Evolutionary conservation across 148 eudicot genomes (phyloP).

Genomic region (Silene uniflora): DNA sequence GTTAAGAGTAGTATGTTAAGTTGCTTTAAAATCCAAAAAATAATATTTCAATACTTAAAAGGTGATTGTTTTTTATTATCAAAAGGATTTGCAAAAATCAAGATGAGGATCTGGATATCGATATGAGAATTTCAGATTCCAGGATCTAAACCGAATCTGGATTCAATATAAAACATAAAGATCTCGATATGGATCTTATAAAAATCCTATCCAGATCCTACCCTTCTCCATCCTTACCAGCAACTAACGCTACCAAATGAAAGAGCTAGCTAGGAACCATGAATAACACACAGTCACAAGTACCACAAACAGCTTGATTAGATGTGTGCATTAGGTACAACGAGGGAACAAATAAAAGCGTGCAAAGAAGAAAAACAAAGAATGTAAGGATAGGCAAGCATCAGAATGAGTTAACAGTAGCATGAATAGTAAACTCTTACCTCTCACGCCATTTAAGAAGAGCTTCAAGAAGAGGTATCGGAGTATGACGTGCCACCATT

Average conservation of each 20-base stretch:
- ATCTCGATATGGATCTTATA: too few species aligned
- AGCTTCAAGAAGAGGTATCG: slow-evolving; percentile 95
- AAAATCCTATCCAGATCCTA: too few species aligned
- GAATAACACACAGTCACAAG: neutral
- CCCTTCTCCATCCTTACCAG: neutral
- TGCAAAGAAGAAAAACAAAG: neutral
- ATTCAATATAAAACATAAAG: too few species aligned
- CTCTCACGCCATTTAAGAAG: slow-evolving; percentile 96
- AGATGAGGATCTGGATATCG: too few species aligned
- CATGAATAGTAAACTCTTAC: slow-evolving; percentile 27
- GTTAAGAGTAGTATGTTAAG: too few species aligned
- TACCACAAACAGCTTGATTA: neutral
- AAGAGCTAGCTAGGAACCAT: neutral
- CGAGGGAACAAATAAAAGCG: neutral
- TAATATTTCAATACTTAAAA: too few species aligned
- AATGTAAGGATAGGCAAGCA: neutral
- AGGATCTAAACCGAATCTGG: too few species aligned
- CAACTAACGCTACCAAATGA: neutral
- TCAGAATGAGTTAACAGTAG: neutral
- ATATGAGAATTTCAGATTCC: too few species aligned
- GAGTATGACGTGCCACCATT: slow-evolving; percentile 99
- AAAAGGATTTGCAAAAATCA: too few species aligned
- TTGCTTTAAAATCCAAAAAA: too few species aligned
- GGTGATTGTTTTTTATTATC: too few species aligned
- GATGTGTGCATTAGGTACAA: neutral